These are phyloP conservation scores for Hypomyces rosellus DNA, from an alignment of 2,329 filamentous ascomycete species.

Conservation along the genomic window DNA sequence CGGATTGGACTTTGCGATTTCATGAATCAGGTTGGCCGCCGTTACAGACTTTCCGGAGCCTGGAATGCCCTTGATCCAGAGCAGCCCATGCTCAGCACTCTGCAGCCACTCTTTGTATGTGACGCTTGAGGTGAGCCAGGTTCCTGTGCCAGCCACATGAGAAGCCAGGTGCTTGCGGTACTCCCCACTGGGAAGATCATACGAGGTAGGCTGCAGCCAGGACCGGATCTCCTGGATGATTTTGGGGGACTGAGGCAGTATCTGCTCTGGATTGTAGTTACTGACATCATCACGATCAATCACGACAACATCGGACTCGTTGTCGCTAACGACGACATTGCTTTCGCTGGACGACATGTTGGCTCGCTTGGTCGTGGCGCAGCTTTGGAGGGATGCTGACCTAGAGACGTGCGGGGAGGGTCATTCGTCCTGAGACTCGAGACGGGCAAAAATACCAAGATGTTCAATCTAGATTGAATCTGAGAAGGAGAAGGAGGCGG, in stretches of 20 bases:
- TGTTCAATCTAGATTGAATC: too few species aligned
- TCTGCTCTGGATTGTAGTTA: conserved; percentile 4
- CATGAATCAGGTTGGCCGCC: conserved; percentile 22
- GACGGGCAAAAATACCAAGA: too few species aligned
- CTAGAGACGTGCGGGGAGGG: too few species aligned
- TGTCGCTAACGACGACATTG: background rate
- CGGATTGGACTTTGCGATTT: conserved; percentile 9
- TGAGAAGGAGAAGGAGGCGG: too few species aligned
- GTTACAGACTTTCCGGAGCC: conserved; percentile 34
- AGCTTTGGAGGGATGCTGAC: too few species aligned
- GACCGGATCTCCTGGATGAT: conserved; percentile 14
- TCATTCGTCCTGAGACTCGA: too few species aligned
- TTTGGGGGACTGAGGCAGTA: conserved; percentile 13
- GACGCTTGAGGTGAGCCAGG: conserved; percentile 13
- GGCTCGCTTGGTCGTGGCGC: too few species aligned
- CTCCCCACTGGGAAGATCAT: conserved; percentile 20
- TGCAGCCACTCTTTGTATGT: conserved; percentile 16
- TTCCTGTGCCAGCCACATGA: conserved; percentile 16
- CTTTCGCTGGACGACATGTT: too few species aligned
- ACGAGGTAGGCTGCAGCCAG: conserved; percentile 26
- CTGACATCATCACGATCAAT: conserved; percentile 6
- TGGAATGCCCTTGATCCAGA: conserved; percentile 31
- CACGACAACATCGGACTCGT: background rate
- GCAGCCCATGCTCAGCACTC: conserved; percentile 12
- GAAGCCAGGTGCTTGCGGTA: conserved; percentile 21